phyloP scores from a whole-genome alignment of 345 rosid genomes.

The Eucalyptus sideroxylon region DNA sequence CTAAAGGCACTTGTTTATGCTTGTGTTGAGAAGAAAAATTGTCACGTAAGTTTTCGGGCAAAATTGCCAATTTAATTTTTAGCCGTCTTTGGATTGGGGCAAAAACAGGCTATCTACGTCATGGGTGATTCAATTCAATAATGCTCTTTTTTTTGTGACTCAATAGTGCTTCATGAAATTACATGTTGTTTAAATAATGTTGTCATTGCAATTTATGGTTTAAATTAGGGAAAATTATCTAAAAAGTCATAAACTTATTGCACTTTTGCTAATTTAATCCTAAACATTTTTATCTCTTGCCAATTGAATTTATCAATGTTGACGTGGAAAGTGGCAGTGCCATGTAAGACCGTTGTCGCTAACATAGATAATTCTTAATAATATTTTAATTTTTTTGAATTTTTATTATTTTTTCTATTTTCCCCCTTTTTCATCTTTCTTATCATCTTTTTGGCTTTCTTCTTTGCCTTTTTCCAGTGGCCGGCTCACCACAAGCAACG shows the following conservation, averaged over 20 bases:
- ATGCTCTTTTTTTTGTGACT: background rate
- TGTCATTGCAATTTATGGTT: background rate
- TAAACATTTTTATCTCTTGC: no score
- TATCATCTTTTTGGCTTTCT: no score
- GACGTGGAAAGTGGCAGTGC: accelerated
- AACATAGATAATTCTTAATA: no score
- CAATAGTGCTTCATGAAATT: background rate
- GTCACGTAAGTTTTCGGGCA: background rate
- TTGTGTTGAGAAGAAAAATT: background rate
- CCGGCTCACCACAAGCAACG: accelerated
- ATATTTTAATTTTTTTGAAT: no score
- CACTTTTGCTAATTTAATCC: no score
- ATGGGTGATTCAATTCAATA: background rate
- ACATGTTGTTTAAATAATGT: background rate
- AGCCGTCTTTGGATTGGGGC: background rate
- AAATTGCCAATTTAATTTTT: background rate
- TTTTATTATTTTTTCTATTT: no score
- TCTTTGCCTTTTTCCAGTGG: no score
- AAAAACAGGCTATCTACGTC: background rate
- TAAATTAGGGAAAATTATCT: no score
- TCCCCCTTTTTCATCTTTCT: accelerated
- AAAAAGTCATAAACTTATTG: no score
- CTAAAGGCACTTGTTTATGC: background rate
- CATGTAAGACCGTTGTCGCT: accelerated
- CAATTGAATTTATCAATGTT: no score